Evolutionary conservation across 129 eudicot genomes (phyloP), one percentile per base, ranked within the genome.

Genomic region (Erigeron canadensis): DNA sequence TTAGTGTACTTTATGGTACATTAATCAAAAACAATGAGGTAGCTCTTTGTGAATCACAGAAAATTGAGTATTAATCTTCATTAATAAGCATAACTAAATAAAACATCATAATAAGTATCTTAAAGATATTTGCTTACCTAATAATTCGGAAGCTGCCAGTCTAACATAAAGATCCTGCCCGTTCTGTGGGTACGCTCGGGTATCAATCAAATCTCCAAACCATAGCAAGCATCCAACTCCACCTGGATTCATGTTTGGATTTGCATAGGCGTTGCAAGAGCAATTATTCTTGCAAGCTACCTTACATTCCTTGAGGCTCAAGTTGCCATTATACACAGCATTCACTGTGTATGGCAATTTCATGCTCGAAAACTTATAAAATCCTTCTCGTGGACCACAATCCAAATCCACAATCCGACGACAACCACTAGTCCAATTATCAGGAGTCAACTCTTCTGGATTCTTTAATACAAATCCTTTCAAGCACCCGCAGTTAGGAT

Each of bases 171-270:
- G 54, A 23, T 70, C 78, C 44, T 81, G 79, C 28, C 75, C 78
- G 0, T 57, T 40, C 6, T 18, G 51, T 63, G 58, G 28, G 45
- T 55, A 77, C 5, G 13, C 23, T 39, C 74, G 66, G 0, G 73
- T 6, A 55, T 82, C 86, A 62, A 77, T 41, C 68, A 82, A 11
- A 23, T 67, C 69, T 15, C 77, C 81, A 53, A 82, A 63, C 86
- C 86, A 82, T 22, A 37, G 48, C 72, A 82, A 72, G 73, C 86
- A 82, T 12, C 86, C 86, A 51, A 39, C 43, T 12, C 75, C 78
- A 21, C 71, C 71, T 18, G 65, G 34, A 38, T 43, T 45, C 11
- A 72, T 53, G 38, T 76, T 69, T 17, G 58, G 58, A 53, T 53
- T 53, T 53, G 58, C 58, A 16, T 53, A 53, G 0, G 58, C 58